These are phyloP conservation scores for Filobasidium wieringae DNA, from an alignment of 768 basidiomycete species.

Conservation along the genomic window DNA sequence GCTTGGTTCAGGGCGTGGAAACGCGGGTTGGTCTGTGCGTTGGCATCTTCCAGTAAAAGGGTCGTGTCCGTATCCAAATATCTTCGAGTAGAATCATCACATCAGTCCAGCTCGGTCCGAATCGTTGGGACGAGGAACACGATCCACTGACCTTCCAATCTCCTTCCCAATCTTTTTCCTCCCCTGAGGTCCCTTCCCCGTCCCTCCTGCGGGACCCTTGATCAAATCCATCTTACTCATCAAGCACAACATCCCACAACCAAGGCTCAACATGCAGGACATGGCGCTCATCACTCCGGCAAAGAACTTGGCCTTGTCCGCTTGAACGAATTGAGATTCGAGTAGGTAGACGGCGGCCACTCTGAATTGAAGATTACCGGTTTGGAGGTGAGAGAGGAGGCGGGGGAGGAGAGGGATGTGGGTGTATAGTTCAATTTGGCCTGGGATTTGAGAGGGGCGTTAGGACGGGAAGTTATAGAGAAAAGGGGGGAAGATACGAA, in stretches of 20 bases:
- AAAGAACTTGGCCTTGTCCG: constrained; percentile 92
- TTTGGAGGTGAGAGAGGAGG: constrained; percentile 58
- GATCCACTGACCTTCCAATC: not conserved
- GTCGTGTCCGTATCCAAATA: constrained; percentile 94
- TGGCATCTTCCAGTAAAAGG: constrained; percentile 50
- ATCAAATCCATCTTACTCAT: constrained; percentile 99
- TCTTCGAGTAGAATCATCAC: constrained; percentile 43
- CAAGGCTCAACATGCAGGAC: constrained; percentile 97
- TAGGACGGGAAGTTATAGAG: not conserved
- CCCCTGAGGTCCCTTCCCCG: constrained; percentile 54
- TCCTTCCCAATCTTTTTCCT: constrained; percentile 45
- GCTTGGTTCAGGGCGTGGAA: constrained; percentile 92
- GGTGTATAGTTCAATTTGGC: constrained; percentile 97
- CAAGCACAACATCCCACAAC: constrained; percentile 91
- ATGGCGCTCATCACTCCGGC: constrained; percentile 93
- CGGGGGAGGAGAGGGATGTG: constrained; percentile 93
- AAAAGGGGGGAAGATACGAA: not conserved
- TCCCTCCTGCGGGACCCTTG: constrained; percentile 35
- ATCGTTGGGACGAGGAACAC: no score
- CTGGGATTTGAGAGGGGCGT: constrained; percentile 40
- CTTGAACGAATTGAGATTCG: constrained; percentile 97
- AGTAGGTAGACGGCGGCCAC: constrained; percentile 84
- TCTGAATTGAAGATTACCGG: constrained; percentile 57
- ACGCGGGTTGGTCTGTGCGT: constrained; percentile 52
- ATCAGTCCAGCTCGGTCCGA: no score